Conservation (phyloP, 495 filamentous ascomycete species). For the Bathelium albidoporum region DNA sequence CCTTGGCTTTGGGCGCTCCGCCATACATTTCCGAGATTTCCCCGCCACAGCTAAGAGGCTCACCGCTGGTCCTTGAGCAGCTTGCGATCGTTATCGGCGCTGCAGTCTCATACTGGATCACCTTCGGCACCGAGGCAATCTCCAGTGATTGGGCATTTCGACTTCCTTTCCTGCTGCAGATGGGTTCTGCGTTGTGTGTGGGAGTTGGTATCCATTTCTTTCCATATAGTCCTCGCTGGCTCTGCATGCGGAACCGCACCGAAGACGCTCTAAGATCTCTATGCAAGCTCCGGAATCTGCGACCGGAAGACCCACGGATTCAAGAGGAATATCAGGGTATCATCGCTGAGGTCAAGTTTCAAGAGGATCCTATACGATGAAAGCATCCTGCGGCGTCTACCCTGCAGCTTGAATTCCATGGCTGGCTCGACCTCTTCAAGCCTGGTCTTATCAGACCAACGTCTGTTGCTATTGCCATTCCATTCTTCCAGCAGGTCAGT, state of each 20-base stretch:
- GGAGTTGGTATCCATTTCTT: constrained; percentile 8
- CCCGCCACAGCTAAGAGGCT: constrained; percentile 7
- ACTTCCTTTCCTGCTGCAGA: neutral
- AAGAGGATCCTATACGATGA: constrained; percentile 6
- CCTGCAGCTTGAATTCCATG: constrained; percentile 2
- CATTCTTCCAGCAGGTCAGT: constrained; percentile 17
- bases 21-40: constrained; percentile 13
- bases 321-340: constrained; percentile 22
- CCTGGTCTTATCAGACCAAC: neutral
- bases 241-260: constrained; percentile 8
- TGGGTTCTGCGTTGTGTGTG: neutral
- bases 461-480: neutral
- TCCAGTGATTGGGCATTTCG: constrained; percentile 1
- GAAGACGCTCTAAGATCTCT: constrained; percentile 8
- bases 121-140: constrained; percentile 13
- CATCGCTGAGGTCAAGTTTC: constrained; percentile 20
- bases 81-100: constrained; percentile 9
- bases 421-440: constrained; percentile 4
- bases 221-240: constrained; percentile 21
- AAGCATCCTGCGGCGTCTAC: constrained; percentile 10
- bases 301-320: constrained; percentile 16
- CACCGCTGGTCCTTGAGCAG: constrained; percentile 5
- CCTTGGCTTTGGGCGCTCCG: constrained; percentile 21
- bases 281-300: constrained; percentile 18
- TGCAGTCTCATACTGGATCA: constrained; percentile 12